Evolutionary conservation across 768 basidiomycete species (phyloP).

Genomic region (Strobilomyces confusus): DNA sequence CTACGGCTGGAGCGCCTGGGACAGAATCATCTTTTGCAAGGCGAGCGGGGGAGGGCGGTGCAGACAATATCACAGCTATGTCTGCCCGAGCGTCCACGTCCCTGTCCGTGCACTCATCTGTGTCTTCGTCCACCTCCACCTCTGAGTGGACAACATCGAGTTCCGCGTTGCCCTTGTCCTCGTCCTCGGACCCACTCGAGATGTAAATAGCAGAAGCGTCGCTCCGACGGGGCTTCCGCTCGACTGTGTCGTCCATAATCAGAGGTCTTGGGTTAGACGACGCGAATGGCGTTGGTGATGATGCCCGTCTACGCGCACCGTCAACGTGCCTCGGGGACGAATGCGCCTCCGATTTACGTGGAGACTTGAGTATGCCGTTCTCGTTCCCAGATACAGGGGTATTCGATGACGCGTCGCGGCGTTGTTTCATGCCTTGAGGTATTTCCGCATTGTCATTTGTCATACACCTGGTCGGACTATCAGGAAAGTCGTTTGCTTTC

Average conservation of each 20-base stretch:
- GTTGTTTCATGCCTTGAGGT: not conserved
- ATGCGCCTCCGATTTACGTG: slow-evolving; percentile 23
- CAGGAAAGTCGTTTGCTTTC: slow-evolving; percentile 3
- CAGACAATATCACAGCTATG: slow-evolving; percentile 26
- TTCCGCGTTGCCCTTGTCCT: not conserved
- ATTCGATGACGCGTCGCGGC: slow-evolving; percentile 2
- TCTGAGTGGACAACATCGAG: not conserved
- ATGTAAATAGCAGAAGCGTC: slow-evolving; percentile 22
- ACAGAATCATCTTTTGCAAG: not conserved
- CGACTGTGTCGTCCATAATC: not conserved
- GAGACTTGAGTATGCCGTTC: slow-evolving; percentile 17
- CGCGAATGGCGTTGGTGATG: slow-evolving; percentile 13
- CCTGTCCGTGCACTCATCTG: not conserved
- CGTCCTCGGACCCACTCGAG: slow-evolving; percentile 28
- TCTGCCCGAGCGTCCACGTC: slow-evolving; percentile 13
- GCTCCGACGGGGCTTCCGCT: slow-evolving; percentile 6
- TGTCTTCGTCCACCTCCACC: not conserved
- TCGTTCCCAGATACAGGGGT: slow-evolving; percentile 2
- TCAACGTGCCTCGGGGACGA: slow-evolving; percentile 22
- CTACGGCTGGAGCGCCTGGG: not conserved
- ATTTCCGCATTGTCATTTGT: not conserved
- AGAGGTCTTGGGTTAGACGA: not conserved
- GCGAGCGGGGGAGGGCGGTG: slow-evolving; percentile 16
- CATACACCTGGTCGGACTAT: slow-evolving; percentile 8
- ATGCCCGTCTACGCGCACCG: not conserved